phyloP scores from a whole-genome alignment of 2,329 filamentous ascomycete genomes.

The Aspergillus latus region DNA sequence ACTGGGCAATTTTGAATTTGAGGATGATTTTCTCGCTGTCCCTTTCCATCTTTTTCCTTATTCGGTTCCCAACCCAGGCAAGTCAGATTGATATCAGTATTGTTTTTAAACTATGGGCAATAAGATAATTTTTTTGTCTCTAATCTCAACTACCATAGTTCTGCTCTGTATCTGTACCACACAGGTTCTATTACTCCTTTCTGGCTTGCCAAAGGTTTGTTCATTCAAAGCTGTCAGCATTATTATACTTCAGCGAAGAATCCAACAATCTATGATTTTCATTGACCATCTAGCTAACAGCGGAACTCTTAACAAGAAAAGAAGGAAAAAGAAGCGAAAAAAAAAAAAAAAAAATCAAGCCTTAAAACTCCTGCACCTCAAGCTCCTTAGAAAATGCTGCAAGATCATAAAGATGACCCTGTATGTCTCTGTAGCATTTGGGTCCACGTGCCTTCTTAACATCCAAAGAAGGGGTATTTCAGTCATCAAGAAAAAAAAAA shows the following conservation, averaged over 20 bases:
- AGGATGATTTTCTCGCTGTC: neutral
- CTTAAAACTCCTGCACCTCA: neutral
- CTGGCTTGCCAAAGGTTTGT: neutral
- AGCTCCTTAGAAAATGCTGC: neutral
- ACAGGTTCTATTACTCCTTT: too few species aligned
- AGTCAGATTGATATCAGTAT: constrained; percentile 1
- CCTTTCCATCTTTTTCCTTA: neutral
- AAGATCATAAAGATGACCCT: neutral
- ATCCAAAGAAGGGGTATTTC: constrained; percentile 1
- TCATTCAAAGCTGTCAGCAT: neutral
- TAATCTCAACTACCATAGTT: neutral
- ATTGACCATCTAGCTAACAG: neutral
- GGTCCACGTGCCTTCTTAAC: neutral
- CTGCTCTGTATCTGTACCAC: neutral
- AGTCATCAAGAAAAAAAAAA: neutral
- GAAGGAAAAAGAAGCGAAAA: too few species aligned
- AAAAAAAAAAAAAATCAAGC: neutral
- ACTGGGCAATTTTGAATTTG: constrained; percentile 3
- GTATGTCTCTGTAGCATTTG: constrained; percentile 1
- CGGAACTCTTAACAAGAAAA: neutral
- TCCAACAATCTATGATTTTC: neutral
- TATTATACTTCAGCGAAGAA: neutral
- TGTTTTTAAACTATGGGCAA: constrained; percentile 1
- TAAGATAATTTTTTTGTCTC: neutral
- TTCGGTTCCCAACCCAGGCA: neutral